phyloP scores from a whole-genome alignment of 2,329 filamentous ascomycete species.

The Cordyceps farinosa region DNA sequence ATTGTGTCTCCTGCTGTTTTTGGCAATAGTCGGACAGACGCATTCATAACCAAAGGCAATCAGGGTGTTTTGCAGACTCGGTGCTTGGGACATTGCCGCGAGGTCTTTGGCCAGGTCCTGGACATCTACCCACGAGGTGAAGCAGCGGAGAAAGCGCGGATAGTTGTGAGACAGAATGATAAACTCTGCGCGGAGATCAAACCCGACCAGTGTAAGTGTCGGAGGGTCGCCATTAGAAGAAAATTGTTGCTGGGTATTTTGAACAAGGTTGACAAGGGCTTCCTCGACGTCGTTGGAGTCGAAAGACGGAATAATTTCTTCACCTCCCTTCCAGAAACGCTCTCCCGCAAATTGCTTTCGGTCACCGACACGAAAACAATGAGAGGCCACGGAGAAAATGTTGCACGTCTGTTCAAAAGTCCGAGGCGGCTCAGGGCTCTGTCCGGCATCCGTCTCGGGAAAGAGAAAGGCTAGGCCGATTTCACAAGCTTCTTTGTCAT shows the following conservation, averaged over 20 bases:
- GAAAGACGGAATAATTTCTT: background rate
- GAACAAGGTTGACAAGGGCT: constrained; percentile 6
- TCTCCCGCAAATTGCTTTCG: background rate
- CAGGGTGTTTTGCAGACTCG: constrained; percentile 9
- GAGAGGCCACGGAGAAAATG: background rate
- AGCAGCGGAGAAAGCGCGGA: constrained; percentile 4
- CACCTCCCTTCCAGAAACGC: constrained; percentile 6
- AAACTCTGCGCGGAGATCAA: constrained; percentile 12
- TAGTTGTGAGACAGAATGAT: constrained; percentile 5
- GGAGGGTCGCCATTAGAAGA: background rate
- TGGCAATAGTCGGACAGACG: background rate
- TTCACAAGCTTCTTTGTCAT: constrained; percentile 8
- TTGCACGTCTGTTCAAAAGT: background rate
- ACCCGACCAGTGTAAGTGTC: constrained; percentile 10
- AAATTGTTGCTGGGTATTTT: background rate
- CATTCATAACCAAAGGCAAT: constrained; percentile 6
- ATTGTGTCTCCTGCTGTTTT: background rate
- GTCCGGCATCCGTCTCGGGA: background rate
- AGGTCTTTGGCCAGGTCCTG: constrained; percentile 6
- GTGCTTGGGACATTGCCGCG: background rate
- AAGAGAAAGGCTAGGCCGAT: constrained; percentile 11
- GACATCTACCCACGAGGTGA: constrained; percentile 12
- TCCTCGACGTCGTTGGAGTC: constrained; percentile 10
- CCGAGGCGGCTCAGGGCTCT: constrained; percentile 1
- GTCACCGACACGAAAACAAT: constrained; percentile 3